Percentiles rank a stretch among this genome's conserved stretches.
These are phyloP conservation scores for Colletotrichum siamense DNA, from an alignment of 2,329 filamentous ascomycete genomes.

Conservation along the genomic window DNA sequence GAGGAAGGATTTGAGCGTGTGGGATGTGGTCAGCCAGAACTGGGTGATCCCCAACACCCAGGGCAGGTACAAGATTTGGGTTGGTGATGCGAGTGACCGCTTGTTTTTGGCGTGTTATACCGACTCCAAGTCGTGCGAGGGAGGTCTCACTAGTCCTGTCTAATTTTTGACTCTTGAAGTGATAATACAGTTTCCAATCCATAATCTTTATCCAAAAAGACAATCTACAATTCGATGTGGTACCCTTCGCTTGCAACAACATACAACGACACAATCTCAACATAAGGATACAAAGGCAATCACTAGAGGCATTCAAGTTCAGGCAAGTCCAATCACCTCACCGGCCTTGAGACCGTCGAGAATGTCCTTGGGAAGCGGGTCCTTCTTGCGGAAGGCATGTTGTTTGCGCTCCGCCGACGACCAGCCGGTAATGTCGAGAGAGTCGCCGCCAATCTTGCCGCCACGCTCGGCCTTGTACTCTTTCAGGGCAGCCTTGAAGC, in stretches of 20 bases:
- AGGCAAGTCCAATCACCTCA: constrained; percentile 27
- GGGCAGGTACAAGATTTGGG: constrained; percentile 43
- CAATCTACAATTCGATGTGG: neutral
- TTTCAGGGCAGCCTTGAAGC: constrained; percentile 26
- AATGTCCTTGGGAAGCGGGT: constrained; percentile 37
- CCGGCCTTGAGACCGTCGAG: constrained; percentile 42
- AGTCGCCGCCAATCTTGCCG: constrained; percentile 41
- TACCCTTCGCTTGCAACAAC: neutral
- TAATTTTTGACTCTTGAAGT: neutral
- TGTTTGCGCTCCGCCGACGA: constrained; percentile 36
- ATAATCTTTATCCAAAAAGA: neutral
- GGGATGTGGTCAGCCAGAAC: constrained; percentile 71
- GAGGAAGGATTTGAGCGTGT: constrained; percentile 75
- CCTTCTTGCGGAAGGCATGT: constrained; percentile 35
- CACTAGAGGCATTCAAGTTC: neutral
- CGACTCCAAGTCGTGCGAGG: constrained; percentile 12
- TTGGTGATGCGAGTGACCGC: constrained; percentile 42
- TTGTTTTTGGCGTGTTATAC: constrained; percentile 23
- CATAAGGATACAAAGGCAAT: neutral
- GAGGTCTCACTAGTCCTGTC: constrained; percentile 9
- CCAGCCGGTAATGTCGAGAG: constrained; percentile 40
- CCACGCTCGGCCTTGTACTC: constrained; percentile 23
- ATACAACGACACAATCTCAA: neutral
- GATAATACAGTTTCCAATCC: neutral
- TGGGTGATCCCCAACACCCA: constrained; percentile 59